Conservation (phyloP, 2,329 filamentous ascomycete genomes). For the Cladophialophora yegresii region DNA sequence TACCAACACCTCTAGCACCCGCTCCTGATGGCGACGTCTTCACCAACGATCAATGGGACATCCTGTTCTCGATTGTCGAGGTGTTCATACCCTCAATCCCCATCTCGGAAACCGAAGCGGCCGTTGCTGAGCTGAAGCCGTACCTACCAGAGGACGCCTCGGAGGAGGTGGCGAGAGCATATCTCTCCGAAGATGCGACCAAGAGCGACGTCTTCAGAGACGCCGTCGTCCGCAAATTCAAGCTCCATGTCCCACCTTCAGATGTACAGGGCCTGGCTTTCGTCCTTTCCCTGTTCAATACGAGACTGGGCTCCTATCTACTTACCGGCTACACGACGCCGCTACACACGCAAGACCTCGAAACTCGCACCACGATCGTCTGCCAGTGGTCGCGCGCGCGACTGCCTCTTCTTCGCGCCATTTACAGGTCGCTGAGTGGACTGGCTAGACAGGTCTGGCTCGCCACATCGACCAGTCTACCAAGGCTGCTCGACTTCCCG, state of each 20-base stretch:
- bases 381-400: slow-evolving; percentile 56
- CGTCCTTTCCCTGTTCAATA: slow-evolving; percentile 57
- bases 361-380: slow-evolving; percentile 57
- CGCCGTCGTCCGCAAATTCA: slow-evolving; percentile 52
- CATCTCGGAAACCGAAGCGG: slow-evolving; percentile 10
- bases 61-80: slow-evolving; percentile 59
- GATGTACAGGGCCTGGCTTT: slow-evolving; percentile 53
- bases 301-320: slow-evolving; percentile 57
- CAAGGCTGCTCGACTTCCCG: slow-evolving; percentile 56
- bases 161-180: slow-evolving; percentile 45
- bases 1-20: slow-evolving; percentile 52
- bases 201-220: slow-evolving; percentile 55
- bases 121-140: slow-evolving; percentile 35
- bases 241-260: slow-evolving; percentile 52
- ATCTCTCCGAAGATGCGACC: slow-evolving; percentile 53
- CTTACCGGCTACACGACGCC: slow-evolving; percentile 60
- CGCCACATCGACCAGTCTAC: slow-evolving; percentile 54
- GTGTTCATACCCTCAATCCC: slow-evolving; percentile 55
- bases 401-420: slow-evolving; percentile 54
- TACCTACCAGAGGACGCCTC: slow-evolving; percentile 41
- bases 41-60: slow-evolving; percentile 60
- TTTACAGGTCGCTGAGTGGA: slow-evolving; percentile 53
- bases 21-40: slow-evolving; percentile 52
- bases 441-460: slow-evolving; percentile 58
- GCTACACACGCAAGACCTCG: slow-evolving; percentile 57